phyloP scores from a whole-genome alignment of 225 moss, liverwort and hornwort species.

The Physcomitrellopsis africana region DNA sequence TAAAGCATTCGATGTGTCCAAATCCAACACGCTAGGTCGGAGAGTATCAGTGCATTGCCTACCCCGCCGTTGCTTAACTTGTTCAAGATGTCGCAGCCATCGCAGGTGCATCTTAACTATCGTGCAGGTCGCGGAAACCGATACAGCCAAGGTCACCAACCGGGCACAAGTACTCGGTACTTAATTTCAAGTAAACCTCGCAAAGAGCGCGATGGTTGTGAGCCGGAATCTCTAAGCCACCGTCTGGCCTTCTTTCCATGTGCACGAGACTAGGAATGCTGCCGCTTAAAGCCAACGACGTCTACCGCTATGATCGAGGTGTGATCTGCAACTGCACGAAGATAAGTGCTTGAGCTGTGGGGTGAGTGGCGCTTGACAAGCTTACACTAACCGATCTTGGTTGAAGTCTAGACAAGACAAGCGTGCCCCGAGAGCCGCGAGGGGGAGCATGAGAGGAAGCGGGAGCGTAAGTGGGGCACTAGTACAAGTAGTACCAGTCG shows the following conservation, averaged over 20 bases:
- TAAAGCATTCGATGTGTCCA: constrained; percentile 25
- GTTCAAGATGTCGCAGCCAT: constrained; percentile 20
- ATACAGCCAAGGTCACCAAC: neutral
- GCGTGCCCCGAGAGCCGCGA: too few species aligned
- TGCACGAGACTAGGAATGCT: constrained; percentile 41
- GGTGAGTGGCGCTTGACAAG: too few species aligned
- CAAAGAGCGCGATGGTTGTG: constrained; percentile 2
- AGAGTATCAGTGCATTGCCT: neutral
- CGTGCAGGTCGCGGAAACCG: too few species aligned
- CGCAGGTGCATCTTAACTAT: constrained; percentile 19
- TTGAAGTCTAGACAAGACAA: too few species aligned
- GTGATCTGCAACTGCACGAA: too few species aligned
- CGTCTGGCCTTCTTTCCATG: constrained; percentile 50
- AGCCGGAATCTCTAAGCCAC: constrained; percentile 26
- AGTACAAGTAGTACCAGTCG: neutral
- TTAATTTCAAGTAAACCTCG: constrained; percentile 11
- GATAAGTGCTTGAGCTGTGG: too few species aligned
- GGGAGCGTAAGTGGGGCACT: too few species aligned
- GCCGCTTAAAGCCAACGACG: constrained; percentile 15
- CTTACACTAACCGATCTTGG: too few species aligned
- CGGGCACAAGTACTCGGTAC: too few species aligned
- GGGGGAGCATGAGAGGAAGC: too few species aligned
- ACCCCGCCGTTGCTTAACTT: neutral
- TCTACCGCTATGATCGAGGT: too few species aligned
- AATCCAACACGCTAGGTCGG: constrained; percentile 33